A percentile compares a stretch with the other conserved stretches of the same genome.
These are phyloP conservation scores for Trichosporon ovoides DNA, from an alignment of 1,284 basidiomycete genomes.

Conservation along the genomic window DNA sequence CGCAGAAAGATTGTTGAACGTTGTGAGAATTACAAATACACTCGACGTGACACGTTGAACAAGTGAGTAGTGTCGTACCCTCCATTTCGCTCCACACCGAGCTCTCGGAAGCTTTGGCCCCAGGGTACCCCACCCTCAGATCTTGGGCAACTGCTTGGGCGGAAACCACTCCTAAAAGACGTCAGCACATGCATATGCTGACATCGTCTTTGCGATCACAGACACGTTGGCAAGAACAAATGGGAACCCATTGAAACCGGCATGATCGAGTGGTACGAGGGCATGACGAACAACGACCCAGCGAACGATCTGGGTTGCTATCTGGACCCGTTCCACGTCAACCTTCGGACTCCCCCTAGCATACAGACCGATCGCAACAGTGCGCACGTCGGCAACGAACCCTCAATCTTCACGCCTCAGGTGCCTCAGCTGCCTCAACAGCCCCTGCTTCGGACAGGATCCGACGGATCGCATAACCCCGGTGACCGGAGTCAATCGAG, in stretches of 20 bases:
- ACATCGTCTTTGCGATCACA: conserved; percentile 9
- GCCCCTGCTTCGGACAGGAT: not conserved
- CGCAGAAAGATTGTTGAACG: conserved; percentile 47
- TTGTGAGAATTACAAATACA: conserved; percentile 50
- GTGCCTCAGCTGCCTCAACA: not conserved
- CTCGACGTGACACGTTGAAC: conserved; percentile 46
- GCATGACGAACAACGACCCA: conserved; percentile 35
- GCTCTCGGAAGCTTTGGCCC: not conserved
- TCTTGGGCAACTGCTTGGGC: not conserved
- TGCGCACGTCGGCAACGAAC: not conserved
- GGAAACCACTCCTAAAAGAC: not conserved
- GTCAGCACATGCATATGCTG: not conserved
- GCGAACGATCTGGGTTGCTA: conserved; percentile 33
- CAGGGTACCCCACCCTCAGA: not conserved
- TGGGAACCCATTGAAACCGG: conserved; percentile 44
- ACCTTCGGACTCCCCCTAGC: not conserved
- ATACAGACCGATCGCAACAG: not conserved
- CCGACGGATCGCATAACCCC: not conserved
- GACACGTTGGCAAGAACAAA: conserved; percentile 38
- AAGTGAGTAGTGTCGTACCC: conserved; percentile 34
- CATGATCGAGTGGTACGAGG: conserved; percentile 38
- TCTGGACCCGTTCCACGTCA: not conserved
- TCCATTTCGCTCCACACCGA: not conserved
- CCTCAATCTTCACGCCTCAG: conserved; percentile 4
- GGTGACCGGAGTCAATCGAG: not conserved